These are phyloP conservation scores for Barnettozyma sucrosica DNA, from an alignment of 805 yeast genomes.

Conservation along the genomic window DNA sequence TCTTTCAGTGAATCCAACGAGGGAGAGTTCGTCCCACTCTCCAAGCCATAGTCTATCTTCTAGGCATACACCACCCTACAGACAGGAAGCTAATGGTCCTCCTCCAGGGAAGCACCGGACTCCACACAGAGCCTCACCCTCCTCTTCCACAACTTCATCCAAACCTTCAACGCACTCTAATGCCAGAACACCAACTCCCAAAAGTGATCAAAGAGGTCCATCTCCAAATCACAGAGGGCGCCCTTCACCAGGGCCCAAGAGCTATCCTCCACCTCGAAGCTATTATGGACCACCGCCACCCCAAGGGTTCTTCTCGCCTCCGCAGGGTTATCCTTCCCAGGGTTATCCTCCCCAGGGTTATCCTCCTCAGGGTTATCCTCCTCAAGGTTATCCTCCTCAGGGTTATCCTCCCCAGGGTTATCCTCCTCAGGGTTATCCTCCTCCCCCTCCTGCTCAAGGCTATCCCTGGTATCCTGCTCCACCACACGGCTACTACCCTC, in stretches of 20 bases:
- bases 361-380: slow-evolving; percentile 14
- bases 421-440: slow-evolving; percentile 23
- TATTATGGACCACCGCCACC: slow-evolving; percentile 15
- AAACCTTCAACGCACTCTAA: background rate
- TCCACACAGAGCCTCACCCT: background rate
- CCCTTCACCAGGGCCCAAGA: slow-evolving; percentile 12
- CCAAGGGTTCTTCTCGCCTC: slow-evolving; percentile 13
- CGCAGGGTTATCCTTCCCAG: slow-evolving; percentile 16
- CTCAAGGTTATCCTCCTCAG: slow-evolving; percentile 20
- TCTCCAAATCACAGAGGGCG: slow-evolving; percentile 11
- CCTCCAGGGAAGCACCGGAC: slow-evolving; percentile 6
- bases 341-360: background rate
- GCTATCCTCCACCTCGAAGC: slow-evolving; percentile 17
- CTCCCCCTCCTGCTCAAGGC: slow-evolving; percentile 23
- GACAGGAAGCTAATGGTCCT: slow-evolving; percentile 6
- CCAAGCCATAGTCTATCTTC: slow-evolving; percentile 10
- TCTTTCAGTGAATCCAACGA: background rate
- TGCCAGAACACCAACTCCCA: slow-evolving; percentile 1
- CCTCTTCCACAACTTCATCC: background rate
- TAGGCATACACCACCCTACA: slow-evolving; percentile 14
- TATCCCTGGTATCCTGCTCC: slow-evolving; percentile 10
- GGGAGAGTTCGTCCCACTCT: background rate
- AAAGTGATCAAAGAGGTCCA: slow-evolving; percentile 10
- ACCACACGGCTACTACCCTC: slow-evolving; percentile 16
- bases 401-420: slow-evolving; percentile 19